Evolutionary conservation across 805 yeast genomes (phyloP).

Genomic region (Candida lessepsii): DNA sequence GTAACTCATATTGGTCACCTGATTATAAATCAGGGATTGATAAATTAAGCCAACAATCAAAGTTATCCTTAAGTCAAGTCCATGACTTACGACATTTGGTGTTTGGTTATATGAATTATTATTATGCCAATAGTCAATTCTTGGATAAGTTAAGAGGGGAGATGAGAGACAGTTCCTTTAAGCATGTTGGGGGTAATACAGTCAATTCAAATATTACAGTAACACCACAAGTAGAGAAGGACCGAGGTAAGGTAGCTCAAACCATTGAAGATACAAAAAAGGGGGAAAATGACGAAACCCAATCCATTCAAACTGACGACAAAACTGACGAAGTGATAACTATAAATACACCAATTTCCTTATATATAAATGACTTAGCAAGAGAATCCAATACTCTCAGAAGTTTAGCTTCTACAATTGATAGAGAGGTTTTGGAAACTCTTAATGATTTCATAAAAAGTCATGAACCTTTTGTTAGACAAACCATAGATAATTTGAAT

Average conservation of each 20-base stretch:
- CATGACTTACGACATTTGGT: slow-evolving; percentile 41
- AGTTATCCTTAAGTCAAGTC: slow-evolving; percentile 34
- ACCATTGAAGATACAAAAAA: no score
- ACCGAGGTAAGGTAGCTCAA: no score
- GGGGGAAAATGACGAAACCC: no score
- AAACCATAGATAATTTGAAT: slow-evolving; percentile 22
- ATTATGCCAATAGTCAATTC: slow-evolving; percentile 33
- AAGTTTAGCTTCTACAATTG: slow-evolving; percentile 32
- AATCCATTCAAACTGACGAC: no score
- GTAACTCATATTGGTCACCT: slow-evolving; percentile 42
- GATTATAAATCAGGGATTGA: slow-evolving; percentile 40
- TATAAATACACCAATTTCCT: slow-evolving; percentile 8
- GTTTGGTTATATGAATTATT: slow-evolving; percentile 35
- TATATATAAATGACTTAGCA: slow-evolving; percentile 21
- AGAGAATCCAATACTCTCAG: slow-evolving; percentile 24
- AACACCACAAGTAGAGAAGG: no score
- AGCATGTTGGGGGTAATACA: no score
- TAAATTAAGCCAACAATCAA: slow-evolving; percentile 27
- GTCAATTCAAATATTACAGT: no score
- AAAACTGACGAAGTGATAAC: no score
- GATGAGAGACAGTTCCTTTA: not conserved
- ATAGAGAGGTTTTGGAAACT: slow-evolving; percentile 30
- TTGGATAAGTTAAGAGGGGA: slow-evolving; percentile 24
- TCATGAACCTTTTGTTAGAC: slow-evolving; percentile 34
- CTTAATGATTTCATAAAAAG: slow-evolving; percentile 35